phyloP scores from a whole-genome alignment of 768 basidiomycete genomes.

The Gautieria morchelliformis region DNA sequence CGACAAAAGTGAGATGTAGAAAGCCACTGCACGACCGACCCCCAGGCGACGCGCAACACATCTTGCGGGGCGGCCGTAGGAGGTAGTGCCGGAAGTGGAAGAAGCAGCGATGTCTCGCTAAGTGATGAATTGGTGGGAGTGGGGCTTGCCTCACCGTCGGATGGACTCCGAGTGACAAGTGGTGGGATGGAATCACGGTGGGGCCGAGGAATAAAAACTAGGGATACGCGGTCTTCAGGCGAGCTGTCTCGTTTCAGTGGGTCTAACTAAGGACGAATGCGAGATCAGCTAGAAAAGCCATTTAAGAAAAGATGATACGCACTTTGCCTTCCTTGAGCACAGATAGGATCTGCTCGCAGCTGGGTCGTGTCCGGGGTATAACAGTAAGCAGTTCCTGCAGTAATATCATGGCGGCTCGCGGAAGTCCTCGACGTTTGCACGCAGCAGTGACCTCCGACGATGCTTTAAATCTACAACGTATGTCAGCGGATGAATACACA shows the following conservation, averaged over 20 bases:
- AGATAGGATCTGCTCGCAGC: constrained; percentile 58
- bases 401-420: constrained; percentile 58
- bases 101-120: neutral
- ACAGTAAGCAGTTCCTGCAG: constrained; percentile 64
- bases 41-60: too few relatives aligned
- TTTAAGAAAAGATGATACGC: constrained; percentile 18
- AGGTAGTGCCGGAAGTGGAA: constrained; percentile 3
- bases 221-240: constrained; percentile 2
- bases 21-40: neutral
- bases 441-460: constrained; percentile 38
- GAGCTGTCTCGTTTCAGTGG: neutral
- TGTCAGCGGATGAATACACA: neutral
- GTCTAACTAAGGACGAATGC: neutral
- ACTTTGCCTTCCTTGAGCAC: constrained; percentile 70
- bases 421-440: constrained; percentile 66
- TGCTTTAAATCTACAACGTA: constrained; percentile 36
- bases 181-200: neutral
- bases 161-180: neutral
- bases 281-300: neutral
- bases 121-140: neutral
- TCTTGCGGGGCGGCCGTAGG: neutral
- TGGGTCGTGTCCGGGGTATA: constrained; percentile 50
- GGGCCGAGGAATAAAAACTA: neutral
- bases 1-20: neutral
- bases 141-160: neutral